phyloP scores from a whole-genome alignment of 768 basidiomycete genomes.

The Termitomyces sp. region DNA sequence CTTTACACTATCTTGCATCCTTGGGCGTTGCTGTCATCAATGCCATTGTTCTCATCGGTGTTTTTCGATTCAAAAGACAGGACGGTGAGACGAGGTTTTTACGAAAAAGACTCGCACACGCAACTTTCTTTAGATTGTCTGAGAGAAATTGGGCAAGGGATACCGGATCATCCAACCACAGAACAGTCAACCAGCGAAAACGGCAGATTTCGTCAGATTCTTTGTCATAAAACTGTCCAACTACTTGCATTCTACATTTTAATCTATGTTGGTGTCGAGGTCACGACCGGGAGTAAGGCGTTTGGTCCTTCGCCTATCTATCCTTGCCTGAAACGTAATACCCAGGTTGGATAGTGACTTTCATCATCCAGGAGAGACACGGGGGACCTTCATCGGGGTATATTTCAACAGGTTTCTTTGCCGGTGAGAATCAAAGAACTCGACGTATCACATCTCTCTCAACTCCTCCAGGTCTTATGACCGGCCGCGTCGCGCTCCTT shows the following conservation, averaged over 20 bases:
- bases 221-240: constrained; percentile 49
- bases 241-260: constrained; percentile 58
- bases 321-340: background rate
- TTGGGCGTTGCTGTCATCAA: constrained; percentile 62
- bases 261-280: constrained; percentile 67
- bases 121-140: constrained; percentile 36
- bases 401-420: constrained; percentile 22
- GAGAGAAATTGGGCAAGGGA: constrained; percentile 37
- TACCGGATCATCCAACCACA: constrained; percentile 23
- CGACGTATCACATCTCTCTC: background rate
- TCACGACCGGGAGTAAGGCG: constrained; percentile 42
- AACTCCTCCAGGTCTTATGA: constrained; percentile 39
- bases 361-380: constrained; percentile 28
- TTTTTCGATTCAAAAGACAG: constrained; percentile 68
- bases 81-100: constrained; percentile 43
- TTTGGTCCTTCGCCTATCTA: background rate
- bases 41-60: constrained; percentile 38
- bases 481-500: constrained; percentile 48
- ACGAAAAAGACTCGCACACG: background rate
- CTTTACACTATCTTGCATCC: constrained; percentile 71
- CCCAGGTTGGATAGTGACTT: constrained; percentile 70
- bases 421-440: constrained; percentile 3
- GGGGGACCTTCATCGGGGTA: constrained; percentile 31
- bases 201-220: constrained; percentile 43
- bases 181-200: constrained; percentile 4